Base-by-base conservation (phyloP, 108 stramenopile genomes). In the Chaetoceros tenuissimus region DNA sequence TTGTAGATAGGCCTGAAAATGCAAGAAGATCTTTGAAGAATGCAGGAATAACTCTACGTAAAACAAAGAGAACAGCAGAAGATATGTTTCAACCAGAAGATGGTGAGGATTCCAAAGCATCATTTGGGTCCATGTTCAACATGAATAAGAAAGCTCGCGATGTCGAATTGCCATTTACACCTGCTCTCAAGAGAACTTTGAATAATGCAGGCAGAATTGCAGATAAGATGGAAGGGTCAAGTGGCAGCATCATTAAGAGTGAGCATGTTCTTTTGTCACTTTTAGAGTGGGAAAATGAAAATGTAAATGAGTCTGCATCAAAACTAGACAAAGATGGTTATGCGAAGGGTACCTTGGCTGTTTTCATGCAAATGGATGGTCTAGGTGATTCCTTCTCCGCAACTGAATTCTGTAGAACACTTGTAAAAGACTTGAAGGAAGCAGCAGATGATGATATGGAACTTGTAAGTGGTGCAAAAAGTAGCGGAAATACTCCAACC, bases 181-280 rank as follows among this genome's bases (percentile, higher is more conserved):
- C 60, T 19, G 57, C 60, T 24, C 49, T 71, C 16, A 79, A 85
- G 63, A 31, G 56, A 40, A 44, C 56, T 0, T 29, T 81, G 53
- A 67, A 40, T 47, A 19, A 19, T 13, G 77, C 83, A 1, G 63
- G 60, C 16, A 24, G 53, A 25, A 49, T 81, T 20, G 78, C 76
- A 28, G 70, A 74, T 55, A 40, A 66, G 44, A 76, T 81, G 74
- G 64, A 45, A 40, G 58, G 51, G 25, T 5, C 8, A 40, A 40
- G 34, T 40, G 34, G 34, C 8, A 71, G 57, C 1, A 66, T 63
- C 0, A 69, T 85, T 31, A 44, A 68, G 47, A 48, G 77, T 43
- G 71, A 81, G 43, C 79, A 85, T 64, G 55, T 85, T 29, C 71
- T 85, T n/a, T 57, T 78, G 53, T 71, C 69, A 7, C 40, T 85